A percentile compares a stretch with the other conserved stretches of the same genome.
These are phyloP conservation scores for Lachancea fermentati DNA, from an alignment of 805 yeast species.

Conservation along the genomic window DNA sequence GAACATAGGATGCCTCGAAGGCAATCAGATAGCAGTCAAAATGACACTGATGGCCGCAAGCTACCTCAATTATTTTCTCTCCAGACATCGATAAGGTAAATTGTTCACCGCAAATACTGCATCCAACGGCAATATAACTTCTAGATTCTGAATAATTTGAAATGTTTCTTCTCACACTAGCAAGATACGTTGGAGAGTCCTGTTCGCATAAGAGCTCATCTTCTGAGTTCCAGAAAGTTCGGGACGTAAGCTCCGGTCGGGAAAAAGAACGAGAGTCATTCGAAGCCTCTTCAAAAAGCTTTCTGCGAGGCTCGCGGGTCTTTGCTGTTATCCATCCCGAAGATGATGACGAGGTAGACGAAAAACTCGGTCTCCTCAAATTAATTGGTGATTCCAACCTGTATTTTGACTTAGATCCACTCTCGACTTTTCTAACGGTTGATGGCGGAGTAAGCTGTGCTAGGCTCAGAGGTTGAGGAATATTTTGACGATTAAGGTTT, in stretches of 20 bases:
- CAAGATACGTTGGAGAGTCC: constrained; percentile 22
- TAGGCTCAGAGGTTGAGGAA: constrained; percentile 6
- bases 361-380: constrained; percentile 2
- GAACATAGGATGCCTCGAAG: constrained; percentile 16
- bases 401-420: constrained; percentile 1
- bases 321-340: constrained; percentile 6
- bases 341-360: constrained; percentile 4
- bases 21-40: constrained; percentile 37
- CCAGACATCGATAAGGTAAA: constrained; percentile 36
- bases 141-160: constrained; percentile 18
- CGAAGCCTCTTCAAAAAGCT: background rate
- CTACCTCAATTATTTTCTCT: constrained; percentile 38
- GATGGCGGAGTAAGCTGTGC: constrained; percentile 10
- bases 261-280: constrained; percentile 1
- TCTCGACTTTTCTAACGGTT: constrained; percentile 7
- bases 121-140: constrained; percentile 27
- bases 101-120: constrained; percentile 43
- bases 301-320: constrained; percentile 3
- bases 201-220: constrained; percentile 21
- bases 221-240: constrained; percentile 4
- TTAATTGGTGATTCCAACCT: constrained; percentile 7
- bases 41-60: constrained; percentile 43
- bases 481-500: constrained; percentile 1
- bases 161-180: constrained; percentile 12
- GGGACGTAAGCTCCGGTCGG: constrained; percentile 1